These are phyloP conservation scores for Babesia bigemina DNA, from an alignment of 169 alveolate species.

Conservation along the genomic window DNA sequence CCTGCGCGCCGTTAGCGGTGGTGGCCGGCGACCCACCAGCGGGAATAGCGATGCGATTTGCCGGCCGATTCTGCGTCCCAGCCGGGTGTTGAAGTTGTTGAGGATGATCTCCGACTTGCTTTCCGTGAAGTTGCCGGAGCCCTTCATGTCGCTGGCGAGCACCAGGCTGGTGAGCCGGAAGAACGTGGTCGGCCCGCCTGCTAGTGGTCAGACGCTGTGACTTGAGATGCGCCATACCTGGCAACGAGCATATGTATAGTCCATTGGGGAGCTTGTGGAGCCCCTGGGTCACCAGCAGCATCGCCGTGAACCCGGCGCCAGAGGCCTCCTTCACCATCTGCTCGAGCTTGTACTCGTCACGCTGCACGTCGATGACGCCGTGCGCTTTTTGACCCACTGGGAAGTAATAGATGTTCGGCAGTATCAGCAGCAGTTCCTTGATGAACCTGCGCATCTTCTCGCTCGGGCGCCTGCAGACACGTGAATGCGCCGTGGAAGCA, in stretches of 20 bases:
- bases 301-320: slow-evolving; percentile 49
- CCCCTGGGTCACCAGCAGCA: slow-evolving; percentile 66
- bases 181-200: slow-evolving; percentile 66
- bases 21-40: slow-evolving; percentile 46
- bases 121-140: slow-evolving; percentile 73
- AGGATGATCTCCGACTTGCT: slow-evolving; percentile 94
- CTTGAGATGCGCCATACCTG: slow-evolving; percentile 26
- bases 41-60: slow-evolving; percentile 96
- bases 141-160: slow-evolving; percentile 69
- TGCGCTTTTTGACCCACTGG: slow-evolving; percentile 31
- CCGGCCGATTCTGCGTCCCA: slow-evolving; percentile 97
- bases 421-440: slow-evolving; percentile 58
- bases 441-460: slow-evolving; percentile 68
- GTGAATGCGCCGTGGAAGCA: not conserved
- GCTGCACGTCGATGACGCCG: not conserved
- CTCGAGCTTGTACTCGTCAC: slow-evolving; percentile 60
- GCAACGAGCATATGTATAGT: slow-evolving; percentile 58
- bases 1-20: slow-evolving; percentile 43
- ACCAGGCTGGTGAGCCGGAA: slow-evolving; percentile 53
- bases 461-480: slow-evolving; percentile 49
- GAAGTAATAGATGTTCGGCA: slow-evolving; percentile 54
- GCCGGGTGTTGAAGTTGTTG: slow-evolving; percentile 94
- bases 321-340: slow-evolving; percentile 41
- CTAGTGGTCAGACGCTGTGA: no score
- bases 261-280: slow-evolving; percentile 57